phyloP scores from a whole-genome alignment of 371 early-diverging fungal genomes.

The Quaeritorhiza haematococci region DNA sequence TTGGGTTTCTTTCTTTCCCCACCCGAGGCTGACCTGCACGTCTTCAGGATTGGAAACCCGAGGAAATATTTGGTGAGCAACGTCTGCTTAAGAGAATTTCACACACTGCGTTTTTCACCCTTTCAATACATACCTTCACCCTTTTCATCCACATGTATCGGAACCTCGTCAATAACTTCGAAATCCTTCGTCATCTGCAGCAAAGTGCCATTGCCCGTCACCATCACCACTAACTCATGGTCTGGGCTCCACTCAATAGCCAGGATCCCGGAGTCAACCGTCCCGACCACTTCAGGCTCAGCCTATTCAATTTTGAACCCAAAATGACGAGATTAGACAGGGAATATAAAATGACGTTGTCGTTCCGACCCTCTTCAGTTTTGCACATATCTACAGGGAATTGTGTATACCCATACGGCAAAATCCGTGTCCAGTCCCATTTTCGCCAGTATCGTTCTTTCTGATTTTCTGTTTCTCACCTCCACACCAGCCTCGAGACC shows the following conservation, averaged over 20 bases:
- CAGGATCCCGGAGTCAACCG: conserved; percentile 57
- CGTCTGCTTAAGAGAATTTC: neutral
- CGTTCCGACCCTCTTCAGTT: neutral
- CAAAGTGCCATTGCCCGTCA: conserved; percentile 70
- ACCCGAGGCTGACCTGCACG: conserved; percentile 80
- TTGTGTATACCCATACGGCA: neutral
- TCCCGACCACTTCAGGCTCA: conserved; percentile 27
- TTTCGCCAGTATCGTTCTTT: neutral
- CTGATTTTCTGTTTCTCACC: neutral
- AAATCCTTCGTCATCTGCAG: conserved; percentile 90
- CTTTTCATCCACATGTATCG: conserved; percentile 56
- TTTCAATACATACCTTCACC: conserved; percentile 60
- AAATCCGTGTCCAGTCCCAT: neutral
- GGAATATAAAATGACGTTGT: neutral
- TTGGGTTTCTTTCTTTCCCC: conserved; percentile 96
- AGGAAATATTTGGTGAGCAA: too few species aligned
- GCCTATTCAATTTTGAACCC: neutral
- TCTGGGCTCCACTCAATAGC: conserved; percentile 90
- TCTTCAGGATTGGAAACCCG: conserved; percentile 31
- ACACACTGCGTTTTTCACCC: neutral
- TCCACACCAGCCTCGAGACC: conserved; percentile 18
- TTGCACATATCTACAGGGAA: neutral
- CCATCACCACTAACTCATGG: conserved; percentile 76
- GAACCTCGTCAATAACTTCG: conserved; percentile 79
- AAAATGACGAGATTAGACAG: neutral